Conservation (phyloP, 495 filamentous ascomycete species). For the Neurospora sp. region DNA sequence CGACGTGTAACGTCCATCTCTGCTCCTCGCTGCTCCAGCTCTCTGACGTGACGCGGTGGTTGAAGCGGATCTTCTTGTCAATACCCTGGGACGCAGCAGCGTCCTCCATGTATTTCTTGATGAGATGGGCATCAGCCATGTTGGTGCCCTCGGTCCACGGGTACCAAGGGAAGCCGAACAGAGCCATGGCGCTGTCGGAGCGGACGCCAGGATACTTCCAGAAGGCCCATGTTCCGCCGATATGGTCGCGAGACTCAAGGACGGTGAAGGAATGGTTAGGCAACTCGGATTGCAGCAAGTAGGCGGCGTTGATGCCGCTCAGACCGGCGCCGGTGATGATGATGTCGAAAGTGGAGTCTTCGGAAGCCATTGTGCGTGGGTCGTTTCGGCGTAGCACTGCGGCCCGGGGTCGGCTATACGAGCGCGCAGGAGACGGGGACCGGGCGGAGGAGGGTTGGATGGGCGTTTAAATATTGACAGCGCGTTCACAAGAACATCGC, state of each 20-base stretch:
- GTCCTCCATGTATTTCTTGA: slow-evolving; percentile 53
- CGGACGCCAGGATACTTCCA: slow-evolving; percentile 63
- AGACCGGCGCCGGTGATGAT: slow-evolving; percentile 66
- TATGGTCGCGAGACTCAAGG: slow-evolving; percentile 47
- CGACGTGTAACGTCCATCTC: slow-evolving; percentile 51
- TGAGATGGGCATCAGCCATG: slow-evolving; percentile 50
- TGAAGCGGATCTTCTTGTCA: slow-evolving; percentile 48
- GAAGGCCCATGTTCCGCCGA: slow-evolving; percentile 66
- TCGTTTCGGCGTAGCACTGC: neutral
- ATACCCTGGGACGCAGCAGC: slow-evolving; percentile 51
- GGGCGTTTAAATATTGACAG: neutral
- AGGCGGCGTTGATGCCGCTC: slow-evolving; percentile 66
- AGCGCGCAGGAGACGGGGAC: neutral
- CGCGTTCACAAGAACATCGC: neutral
- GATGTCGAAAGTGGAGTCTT: slow-evolving; percentile 39
- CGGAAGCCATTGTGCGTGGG: slow-evolving; percentile 1
- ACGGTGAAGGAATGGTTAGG: slow-evolving; percentile 49
- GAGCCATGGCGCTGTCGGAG: slow-evolving; percentile 56
- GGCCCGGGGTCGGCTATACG: neutral
- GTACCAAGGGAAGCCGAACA: slow-evolving; percentile 59
- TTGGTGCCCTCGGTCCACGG: slow-evolving; percentile 50
- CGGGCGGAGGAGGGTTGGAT: neutral
- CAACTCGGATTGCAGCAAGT: slow-evolving; percentile 52
- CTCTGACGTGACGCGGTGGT: slow-evolving; percentile 43
- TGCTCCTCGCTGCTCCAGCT: slow-evolving; percentile 54